These are phyloP conservation scores for Orobanche coerulescens DNA, from an alignment of 257 asterid species.

Conservation along the genomic window DNA sequence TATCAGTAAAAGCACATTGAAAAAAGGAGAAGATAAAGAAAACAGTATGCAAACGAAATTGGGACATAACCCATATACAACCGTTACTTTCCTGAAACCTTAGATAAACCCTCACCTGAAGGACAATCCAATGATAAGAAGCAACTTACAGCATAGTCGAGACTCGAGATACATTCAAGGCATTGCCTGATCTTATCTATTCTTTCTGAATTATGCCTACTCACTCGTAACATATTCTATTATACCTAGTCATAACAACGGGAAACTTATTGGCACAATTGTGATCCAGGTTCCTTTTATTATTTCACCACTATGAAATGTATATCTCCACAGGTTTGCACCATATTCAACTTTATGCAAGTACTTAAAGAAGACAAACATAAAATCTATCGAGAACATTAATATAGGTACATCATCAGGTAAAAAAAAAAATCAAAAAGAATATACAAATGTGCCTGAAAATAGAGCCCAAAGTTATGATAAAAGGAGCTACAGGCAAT, in stretches of 20 bases:
- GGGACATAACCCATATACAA: background rate
- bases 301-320: background rate
- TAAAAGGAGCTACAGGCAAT: conserved; percentile 10
- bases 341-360: background rate
- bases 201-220: background rate
- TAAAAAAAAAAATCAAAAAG: background rate
- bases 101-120: background rate
- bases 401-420: background rate
- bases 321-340: background rate
- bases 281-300: background rate
- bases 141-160: background rate
- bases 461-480: background rate
- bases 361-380: background rate
- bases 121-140: background rate
- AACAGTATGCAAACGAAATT: background rate
- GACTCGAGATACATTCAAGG: background rate
- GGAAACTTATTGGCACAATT: background rate
- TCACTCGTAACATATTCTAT: background rate
- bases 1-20: background rate
- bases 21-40: background rate
- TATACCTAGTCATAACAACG: background rate
- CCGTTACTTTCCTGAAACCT: background rate
- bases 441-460: background rate
- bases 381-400: conserved; percentile 4
- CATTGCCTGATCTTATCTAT: background rate